Evolutionary conservation across 331 rosid species (phyloP), one percentile per base, ranked within the genome.

Genomic region (Spiraea crenata): DNA sequence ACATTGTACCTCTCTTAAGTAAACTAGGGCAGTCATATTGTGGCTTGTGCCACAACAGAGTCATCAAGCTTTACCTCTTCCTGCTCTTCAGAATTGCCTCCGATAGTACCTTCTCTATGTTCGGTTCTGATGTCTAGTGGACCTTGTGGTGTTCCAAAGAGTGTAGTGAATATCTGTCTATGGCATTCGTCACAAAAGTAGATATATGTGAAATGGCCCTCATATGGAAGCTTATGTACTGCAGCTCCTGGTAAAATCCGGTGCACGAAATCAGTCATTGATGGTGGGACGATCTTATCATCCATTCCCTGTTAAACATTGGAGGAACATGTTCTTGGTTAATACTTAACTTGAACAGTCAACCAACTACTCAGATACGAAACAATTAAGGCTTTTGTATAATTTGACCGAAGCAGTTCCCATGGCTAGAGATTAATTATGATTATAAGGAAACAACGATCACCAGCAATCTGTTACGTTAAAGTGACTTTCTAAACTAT

Each of bases 151-250:
- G 92, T 89, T 86, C 99, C 97, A 4, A 93, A 89, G 49, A 93
- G 86, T 78, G 97, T 86, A 19, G 99, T 93, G 50, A 93, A 93
- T 72, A 93, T 89, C 85, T 93, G 99, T 74, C 97, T 81, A 71
- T 93, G 99, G 86, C 99, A 93, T 85, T 93, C 97, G 11, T 89
- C 90, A 75, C 99, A 93, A 40, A 93, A 93, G 87, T 85, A 91
- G 57, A 91, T 64, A 12, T 93, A 93, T 6, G 99, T 93, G 76
- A 85, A 93, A 77, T 93, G 99, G 49, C 99, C 99, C 83, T 93
- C 99, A 45, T 91, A 93, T 56, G 99, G 99, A 49, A 93, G 99
- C 81, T 89, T 93, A 80, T 91, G 99, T 14, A 93, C 97, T 0
- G 96, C 99, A 56, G 86, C 96, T 83, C 99, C 97, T 4, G 97